Conservation (phyloP, 164 flowering plant genomes). For the Vitis vinifera region DNA sequence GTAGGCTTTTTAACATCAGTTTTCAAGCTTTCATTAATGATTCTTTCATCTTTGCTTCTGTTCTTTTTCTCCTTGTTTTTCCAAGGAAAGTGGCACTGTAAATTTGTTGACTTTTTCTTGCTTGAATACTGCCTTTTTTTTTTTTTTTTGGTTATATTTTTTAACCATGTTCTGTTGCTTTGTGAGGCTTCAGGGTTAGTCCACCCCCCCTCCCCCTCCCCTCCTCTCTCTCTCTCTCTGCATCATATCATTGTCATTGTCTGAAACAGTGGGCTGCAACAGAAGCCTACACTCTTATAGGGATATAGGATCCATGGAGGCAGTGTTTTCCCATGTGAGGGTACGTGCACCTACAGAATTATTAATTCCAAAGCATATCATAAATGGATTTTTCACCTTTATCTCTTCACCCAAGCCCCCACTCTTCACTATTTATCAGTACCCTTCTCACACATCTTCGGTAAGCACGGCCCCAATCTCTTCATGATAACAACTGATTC, state of each 20-base stretch:
- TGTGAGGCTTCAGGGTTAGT: background rate
- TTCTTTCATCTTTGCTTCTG: no score
- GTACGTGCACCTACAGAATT: conserved; percentile 11
- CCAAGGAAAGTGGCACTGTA: conserved; percentile 3
- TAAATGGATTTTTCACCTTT: conserved; percentile 9
- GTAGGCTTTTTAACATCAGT: no score
- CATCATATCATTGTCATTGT: conserved; percentile 1
- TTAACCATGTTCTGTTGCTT: no score
- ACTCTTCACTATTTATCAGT: background rate
- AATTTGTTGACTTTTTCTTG: conserved; percentile 15
- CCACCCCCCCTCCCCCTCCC: background rate
- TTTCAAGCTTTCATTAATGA: no score
- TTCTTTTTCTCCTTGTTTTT: no score
- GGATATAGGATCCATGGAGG: conserved; percentile 7
- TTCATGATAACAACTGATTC: no score
- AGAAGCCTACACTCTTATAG: conserved; percentile 3
- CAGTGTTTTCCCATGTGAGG: conserved; percentile 24
- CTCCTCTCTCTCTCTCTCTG: conserved; percentile 5
- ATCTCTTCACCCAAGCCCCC: background rate
- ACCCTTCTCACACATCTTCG: background rate
- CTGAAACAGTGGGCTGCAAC: background rate
- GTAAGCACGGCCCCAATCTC: no score
- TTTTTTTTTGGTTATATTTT: background rate
- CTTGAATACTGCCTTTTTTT: background rate
- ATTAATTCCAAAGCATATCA: conserved; percentile 4